Evolutionary conservation across 768 basidiomycete genomes (phyloP).

Genomic region (Krasilnikovozyma curviuscula): DNA sequence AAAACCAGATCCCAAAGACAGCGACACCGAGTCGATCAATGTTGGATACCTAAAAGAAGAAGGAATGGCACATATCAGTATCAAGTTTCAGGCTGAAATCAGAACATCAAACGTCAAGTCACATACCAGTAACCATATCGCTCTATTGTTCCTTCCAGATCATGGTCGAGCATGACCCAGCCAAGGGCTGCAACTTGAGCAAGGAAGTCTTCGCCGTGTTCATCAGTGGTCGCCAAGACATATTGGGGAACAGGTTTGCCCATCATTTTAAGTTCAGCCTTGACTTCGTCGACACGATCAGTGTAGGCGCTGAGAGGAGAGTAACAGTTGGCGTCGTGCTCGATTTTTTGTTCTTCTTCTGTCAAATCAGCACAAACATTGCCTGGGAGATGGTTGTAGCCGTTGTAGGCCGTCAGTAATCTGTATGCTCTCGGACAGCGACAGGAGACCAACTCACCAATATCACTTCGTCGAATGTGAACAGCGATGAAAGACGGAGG

Average conservation of each 20-base stretch:
- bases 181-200: conserved; percentile 5
- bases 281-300: conserved; percentile 7
- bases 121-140: conserved; percentile 12
- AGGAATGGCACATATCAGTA: background rate
- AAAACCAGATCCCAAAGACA: conserved; percentile 9
- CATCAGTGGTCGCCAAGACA: conserved; percentile 13
- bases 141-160: conserved; percentile 12
- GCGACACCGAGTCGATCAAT: conserved; percentile 12
- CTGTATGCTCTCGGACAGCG: too few relatives aligned
- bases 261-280: background rate
- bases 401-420: too few relatives aligned
- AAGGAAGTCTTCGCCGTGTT: conserved; percentile 12
- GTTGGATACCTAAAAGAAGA: conserved; percentile 11
- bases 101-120: background rate
- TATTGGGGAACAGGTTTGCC: conserved; percentile 1
- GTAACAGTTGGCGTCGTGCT: conserved; percentile 12
- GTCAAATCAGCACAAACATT: conserved; percentile 10
- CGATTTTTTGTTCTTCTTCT: conserved; percentile 2
- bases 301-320: conserved; percentile 7
- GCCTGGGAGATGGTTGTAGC: background rate
- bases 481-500: conserved; percentile 14
- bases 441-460: background rate
- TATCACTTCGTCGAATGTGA: conserved; percentile 12
- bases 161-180: conserved; percentile 13
- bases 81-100: background rate